These are phyloP conservation scores for Phytophthora constricta DNA, from an alignment of 352 stramenopile genomes.

Conservation along the genomic window DNA sequence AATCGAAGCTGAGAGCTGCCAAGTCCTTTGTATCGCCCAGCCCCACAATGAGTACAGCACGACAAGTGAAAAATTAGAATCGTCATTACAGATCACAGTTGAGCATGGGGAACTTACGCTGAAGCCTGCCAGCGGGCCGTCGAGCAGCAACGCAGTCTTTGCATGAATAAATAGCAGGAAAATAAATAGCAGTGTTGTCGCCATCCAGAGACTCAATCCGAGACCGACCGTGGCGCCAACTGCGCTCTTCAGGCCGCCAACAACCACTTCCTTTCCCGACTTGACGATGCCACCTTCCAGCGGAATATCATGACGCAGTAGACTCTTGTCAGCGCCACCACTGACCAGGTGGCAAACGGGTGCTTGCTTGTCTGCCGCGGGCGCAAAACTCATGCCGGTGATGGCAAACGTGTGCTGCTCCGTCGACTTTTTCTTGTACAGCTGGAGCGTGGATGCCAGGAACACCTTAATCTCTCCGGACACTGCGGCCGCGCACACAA, in stretches of 20 bases:
- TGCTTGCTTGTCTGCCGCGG: conserved; percentile 38
- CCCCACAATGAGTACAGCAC: neutral
- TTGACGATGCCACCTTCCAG: conserved; percentile 63
- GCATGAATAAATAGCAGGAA: conserved; percentile 81
- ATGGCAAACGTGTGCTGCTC: conserved; percentile 84
- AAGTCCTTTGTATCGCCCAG: conserved; percentile 44
- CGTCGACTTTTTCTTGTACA: conserved; percentile 60
- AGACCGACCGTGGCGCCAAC: conserved; percentile 49
- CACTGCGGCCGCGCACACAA: conserved; percentile 75
- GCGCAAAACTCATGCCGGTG: conserved; percentile 81
- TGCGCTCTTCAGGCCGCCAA: conserved; percentile 35
- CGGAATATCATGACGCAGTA: conserved; percentile 72
- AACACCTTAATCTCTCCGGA: conserved; percentile 81
- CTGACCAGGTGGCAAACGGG: conserved; percentile 63
- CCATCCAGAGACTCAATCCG: conserved; percentile 57
- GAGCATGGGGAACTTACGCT: conserved; percentile 39
- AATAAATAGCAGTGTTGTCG: conserved; percentile 65
- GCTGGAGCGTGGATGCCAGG: conserved; percentile 44
- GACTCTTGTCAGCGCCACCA: conserved; percentile 76
- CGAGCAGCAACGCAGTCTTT: conserved; percentile 57
- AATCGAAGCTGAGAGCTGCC: conserved; percentile 58
- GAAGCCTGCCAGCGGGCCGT: conserved; percentile 59
- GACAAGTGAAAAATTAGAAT: conserved; percentile 13
- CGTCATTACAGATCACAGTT: neutral
- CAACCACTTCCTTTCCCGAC: conserved; percentile 45